These are phyloP conservation scores for Globisporangium viniferum DNA, from an alignment of 352 stramenopile genomes.

Conservation along the genomic window DNA sequence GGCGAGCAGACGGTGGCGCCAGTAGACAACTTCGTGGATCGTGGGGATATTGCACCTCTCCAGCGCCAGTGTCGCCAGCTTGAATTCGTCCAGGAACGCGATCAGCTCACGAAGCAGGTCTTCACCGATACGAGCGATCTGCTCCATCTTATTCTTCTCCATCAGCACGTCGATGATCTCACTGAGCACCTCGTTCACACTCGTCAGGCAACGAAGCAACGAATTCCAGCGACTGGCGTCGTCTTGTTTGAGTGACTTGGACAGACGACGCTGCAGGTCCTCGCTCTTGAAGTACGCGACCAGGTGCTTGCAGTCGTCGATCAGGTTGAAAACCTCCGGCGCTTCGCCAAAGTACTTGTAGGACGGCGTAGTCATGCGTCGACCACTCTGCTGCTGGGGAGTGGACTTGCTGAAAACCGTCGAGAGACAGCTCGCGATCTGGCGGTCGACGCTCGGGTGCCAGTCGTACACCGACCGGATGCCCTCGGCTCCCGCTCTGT, in stretches of 20 bases:
- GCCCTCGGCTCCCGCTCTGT: no score
- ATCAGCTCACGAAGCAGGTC: not conserved
- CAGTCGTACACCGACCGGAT: not conserved
- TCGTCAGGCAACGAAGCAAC: not conserved
- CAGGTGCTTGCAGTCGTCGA: conserved; percentile 2
- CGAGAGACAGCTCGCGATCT: not conserved
- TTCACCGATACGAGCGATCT: not conserved
- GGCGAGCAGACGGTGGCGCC: conserved; percentile 3
- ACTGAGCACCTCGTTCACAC: conserved; percentile 3
- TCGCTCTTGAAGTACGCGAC: not conserved
- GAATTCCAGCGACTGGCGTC: not conserved
- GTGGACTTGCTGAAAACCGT: not conserved
- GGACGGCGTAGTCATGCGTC: not conserved
- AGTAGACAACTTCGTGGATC: conserved; percentile 4
- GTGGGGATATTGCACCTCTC: not conserved
- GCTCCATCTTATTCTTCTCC: not conserved
- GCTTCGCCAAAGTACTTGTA: conserved; percentile 1
- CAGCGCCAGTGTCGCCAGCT: not conserved
- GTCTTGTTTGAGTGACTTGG: not conserved
- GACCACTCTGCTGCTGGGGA: not conserved
- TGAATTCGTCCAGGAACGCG: not conserved
- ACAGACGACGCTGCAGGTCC: not conserved
- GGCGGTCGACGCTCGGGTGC: not conserved
- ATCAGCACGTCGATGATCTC: not conserved
- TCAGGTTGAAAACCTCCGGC: conserved; percentile 3